Base-by-base conservation (phyloP, 305 asterid species). In the Fraxinus latifolia region DNA sequence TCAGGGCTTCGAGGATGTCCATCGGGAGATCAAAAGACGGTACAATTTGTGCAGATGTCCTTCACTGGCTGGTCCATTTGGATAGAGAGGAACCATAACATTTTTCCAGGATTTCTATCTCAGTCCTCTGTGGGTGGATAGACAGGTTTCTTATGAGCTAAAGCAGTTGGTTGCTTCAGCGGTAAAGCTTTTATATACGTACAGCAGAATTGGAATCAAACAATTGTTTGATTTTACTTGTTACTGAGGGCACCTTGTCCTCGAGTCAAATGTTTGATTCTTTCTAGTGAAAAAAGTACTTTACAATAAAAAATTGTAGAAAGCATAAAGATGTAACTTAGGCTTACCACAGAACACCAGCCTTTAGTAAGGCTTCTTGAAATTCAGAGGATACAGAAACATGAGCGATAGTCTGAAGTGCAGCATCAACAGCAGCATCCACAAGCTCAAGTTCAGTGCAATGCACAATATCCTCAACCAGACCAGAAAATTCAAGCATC, bases 401-500 rank as follows among this genome's bases (percentile, higher is more conserved):
- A 80, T 90, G 92, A 74, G 95, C 95, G 87, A 96, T 90, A 47
- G 98, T 90, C 92, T 90, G 98, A 88, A 96, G 93, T 77, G 99
- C 91, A 79, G 97, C 94, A 87, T 93, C 98, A 82, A 93, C 92
- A 81, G 98, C 96, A 79, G 91, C 83, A 71, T 91, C 89, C 76
- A 91, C 98, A 85, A 92, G 98, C 90, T 93, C 98, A 80, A 96
- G 97, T 83, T 94, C 95, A 3, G 97, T 93, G 89, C 98, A 96
- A 84, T 90, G 99, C 73, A 94, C 96, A 79, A 94, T 91, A 88
- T 94, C 96, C 84, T 94, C 98, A 84, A 96, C 95, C 77, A 94
- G 87, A 76, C 99, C 97, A 86, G 97, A 83, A 83, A 89, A 85
- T 77, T 89, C 94, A 33, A 93, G 95, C 91, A 94, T 91, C 90